Evolutionary conservation across 75 land plant species (phyloP).

Genomic region (Cunninghamia lanceolata): DNA sequence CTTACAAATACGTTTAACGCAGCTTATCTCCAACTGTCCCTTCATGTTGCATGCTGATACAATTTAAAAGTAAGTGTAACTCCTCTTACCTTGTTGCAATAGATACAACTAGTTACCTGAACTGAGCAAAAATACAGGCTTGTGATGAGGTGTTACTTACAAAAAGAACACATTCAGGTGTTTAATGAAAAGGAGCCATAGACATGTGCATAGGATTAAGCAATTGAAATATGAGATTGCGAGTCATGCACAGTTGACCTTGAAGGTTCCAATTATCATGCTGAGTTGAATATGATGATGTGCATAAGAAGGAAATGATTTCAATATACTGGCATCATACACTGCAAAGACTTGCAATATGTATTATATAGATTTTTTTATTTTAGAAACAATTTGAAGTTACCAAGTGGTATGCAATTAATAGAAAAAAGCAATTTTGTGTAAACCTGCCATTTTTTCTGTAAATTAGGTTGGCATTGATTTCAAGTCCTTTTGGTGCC

Average conservation of each 20-base stretch:
- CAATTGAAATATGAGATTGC: background rate
- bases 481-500: background rate
- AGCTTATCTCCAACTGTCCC: no score
- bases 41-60: background rate
- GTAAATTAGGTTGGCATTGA: background rate
- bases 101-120: background rate
- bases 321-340: background rate
- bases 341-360: background rate
- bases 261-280: background rate
- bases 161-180: background rate
- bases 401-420: background rate
- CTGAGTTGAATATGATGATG: background rate
- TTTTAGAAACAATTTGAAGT: background rate
- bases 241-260: background rate
- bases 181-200: background rate
- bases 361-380: background rate
- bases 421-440: background rate
- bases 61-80: background rate
- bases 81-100: background rate
- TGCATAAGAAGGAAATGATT: background rate
- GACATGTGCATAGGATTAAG: background rate
- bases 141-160: background rate
- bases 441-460: background rate
- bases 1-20: background rate
- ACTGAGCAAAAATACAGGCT: background rate